Conservation (phyloP, 768 basidiomycete species). For the Tulasnella sp. region DNA sequence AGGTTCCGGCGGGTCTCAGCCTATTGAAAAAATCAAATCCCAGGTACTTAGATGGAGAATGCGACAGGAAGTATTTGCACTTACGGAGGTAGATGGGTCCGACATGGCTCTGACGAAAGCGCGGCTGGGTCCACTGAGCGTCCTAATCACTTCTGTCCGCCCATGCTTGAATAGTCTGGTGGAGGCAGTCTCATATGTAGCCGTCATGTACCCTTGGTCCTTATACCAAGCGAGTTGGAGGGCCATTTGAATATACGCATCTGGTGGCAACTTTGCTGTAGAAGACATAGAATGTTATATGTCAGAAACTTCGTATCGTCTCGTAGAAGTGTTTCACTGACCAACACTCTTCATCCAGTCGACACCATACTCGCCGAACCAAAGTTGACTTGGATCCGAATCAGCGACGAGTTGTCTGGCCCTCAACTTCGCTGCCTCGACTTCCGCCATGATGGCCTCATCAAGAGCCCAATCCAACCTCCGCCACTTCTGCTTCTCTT, state of each 20-base stretch:
- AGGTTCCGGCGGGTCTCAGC: conserved; percentile 34
- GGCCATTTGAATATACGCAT: conserved; percentile 85
- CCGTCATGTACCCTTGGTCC: conserved; percentile 63
- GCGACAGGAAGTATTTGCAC: not conserved
- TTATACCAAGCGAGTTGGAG: conserved; percentile 87
- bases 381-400: conserved; percentile 75
- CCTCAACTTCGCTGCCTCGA: conserved; percentile 44
- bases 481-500: conserved; percentile 36
- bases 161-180: conserved; percentile 81
- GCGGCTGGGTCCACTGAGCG: conserved; percentile 60
- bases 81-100: conserved; percentile 41
- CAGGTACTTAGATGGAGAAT: not conserved
- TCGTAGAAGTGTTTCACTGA: conserved; percentile 23
- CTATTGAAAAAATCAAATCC: conserved; percentile 21
- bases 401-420: conserved; percentile 54
- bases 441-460: conserved; percentile 44
- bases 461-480: conserved; percentile 70
- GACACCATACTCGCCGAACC: conserved; percentile 72
- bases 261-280: conserved; percentile 55
- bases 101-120: conserved; percentile 69
- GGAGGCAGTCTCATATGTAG: conserved; percentile 87
- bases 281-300: not conserved
- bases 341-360: conserved; percentile 77
- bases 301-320: not conserved
- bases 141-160: conserved; percentile 82